Conservation (phyloP, 1,139 yeast genomes). For the Suhomyces ambrosiae region DNA sequence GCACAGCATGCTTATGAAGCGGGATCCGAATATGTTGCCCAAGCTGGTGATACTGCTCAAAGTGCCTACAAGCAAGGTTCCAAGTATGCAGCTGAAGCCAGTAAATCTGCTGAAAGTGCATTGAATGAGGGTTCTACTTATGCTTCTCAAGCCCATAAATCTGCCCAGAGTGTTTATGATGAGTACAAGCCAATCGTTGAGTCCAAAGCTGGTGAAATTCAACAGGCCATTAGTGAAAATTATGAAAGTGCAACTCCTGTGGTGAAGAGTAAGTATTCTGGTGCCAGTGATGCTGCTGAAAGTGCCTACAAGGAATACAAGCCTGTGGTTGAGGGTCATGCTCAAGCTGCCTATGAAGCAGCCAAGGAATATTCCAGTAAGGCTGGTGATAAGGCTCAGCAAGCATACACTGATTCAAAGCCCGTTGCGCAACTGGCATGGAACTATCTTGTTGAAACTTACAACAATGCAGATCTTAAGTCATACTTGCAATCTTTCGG, state of each 20-base stretch:
- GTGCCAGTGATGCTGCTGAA: conserved; percentile 9
- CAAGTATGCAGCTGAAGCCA: conserved; percentile 7
- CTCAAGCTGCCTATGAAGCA: conserved; percentile 9
- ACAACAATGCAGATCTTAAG: conserved; percentile 58
- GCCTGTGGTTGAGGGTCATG: conserved; percentile 9
- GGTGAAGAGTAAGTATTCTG: conserved; percentile 6
- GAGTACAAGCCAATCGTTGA: conserved; percentile 13
- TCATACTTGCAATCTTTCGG: conserved; percentile 58
- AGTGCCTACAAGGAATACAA: conserved; percentile 16
- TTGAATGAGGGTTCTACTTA: conserved; percentile 4
- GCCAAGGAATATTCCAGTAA: conserved; percentile 8
- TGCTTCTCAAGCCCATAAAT: conserved; percentile 4
- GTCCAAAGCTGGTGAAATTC: conserved; percentile 3
- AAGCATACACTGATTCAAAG: conserved; percentile 11
- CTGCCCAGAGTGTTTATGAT: conserved; percentile 12
- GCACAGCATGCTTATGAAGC: conserved; percentile 7
- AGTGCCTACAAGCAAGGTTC: conserved; percentile 14
- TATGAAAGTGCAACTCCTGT: conserved; percentile 8
- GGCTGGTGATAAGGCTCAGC: conserved; percentile 12
- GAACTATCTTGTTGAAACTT: conserved; percentile 28
- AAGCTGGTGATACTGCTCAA: conserved; percentile 11
- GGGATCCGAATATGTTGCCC: conserved; percentile 8
- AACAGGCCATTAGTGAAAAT: conserved; percentile 3
- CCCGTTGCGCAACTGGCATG: conserved; percentile 14
- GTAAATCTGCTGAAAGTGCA: conserved; percentile 6